Percentiles rank a stretch among this genome's conserved stretches.
These are phyloP conservation scores for Sporobolomyces phaffii DNA, from an alignment of 768 basidiomycete genomes.

Conservation along the genomic window DNA sequence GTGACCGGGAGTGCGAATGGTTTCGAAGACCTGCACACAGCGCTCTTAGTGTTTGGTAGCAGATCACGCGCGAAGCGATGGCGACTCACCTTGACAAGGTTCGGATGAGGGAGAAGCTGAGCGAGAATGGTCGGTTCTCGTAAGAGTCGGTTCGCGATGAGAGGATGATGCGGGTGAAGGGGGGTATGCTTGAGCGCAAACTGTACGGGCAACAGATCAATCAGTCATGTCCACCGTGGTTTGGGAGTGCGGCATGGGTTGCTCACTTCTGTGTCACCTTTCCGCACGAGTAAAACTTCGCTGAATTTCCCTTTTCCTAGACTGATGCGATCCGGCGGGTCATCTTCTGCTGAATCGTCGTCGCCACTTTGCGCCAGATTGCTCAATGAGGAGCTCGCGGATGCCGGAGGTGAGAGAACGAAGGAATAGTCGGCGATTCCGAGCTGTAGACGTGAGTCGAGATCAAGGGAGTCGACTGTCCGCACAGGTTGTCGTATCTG, in stretches of 20 bases:
- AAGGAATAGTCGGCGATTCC: slow-evolving; percentile 49
- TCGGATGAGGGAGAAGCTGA: slow-evolving; percentile 49
- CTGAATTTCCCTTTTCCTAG: slow-evolving; percentile 50
- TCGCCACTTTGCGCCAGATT: not conserved
- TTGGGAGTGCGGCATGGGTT: not conserved
- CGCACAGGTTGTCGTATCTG: slow-evolving; percentile 24
- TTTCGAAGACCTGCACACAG: slow-evolving; percentile 47
- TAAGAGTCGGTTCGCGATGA: slow-evolving; percentile 49
- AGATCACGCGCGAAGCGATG: not conserved
- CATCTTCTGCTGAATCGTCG: not conserved
- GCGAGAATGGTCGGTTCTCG: slow-evolving; percentile 50
- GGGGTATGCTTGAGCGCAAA: slow-evolving; percentile 51
- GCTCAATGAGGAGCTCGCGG: not conserved
- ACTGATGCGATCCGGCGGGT: not conserved
- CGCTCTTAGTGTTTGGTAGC: too few relatives aligned
- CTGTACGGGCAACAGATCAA: slow-evolving; percentile 36
- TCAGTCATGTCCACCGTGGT: too few relatives aligned
- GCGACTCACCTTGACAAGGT: slow-evolving; percentile 45
- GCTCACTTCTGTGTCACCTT: slow-evolving; percentile 44
- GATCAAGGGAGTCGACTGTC: slow-evolving; percentile 36
- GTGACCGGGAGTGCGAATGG: slow-evolving; percentile 48
- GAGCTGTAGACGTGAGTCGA: slow-evolving; percentile 45
- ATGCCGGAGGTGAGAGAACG: slow-evolving; percentile 27
- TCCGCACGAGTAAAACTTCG: slow-evolving; percentile 47
- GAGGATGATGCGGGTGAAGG: slow-evolving; percentile 50